A percentile compares a stretch with the other conserved stretches of the same genome.
These are phyloP conservation scores for Medicago arabica DNA, from an alignment of 306 rosid genomes.

Conservation along the genomic window DNA sequence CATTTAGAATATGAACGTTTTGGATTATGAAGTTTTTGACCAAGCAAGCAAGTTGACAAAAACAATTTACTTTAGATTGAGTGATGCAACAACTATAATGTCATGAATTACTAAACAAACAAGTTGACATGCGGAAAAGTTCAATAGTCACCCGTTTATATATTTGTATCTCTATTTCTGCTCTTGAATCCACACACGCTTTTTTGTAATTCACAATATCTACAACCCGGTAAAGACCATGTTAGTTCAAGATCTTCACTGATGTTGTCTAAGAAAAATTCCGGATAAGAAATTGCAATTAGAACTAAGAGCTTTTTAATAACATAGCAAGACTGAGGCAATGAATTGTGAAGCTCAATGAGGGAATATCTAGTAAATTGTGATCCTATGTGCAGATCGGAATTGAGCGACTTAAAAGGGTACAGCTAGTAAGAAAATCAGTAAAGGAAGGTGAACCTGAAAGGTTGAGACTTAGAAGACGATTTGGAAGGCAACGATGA, in stretches of 20 bases:
- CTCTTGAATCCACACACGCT: constrained; percentile 54
- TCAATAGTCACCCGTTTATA: constrained; percentile 50
- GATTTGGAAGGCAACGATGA: constrained; percentile 57
- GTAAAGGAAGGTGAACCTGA: constrained; percentile 61
- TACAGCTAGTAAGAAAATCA: constrained; percentile 43
- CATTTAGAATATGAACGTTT: not conserved
- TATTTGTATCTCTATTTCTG: constrained; percentile 40
- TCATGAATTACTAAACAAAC: constrained; percentile 1
- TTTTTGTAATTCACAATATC: constrained; percentile 55
- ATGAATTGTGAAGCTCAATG: constrained; percentile 43
- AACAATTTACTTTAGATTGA: not conserved
- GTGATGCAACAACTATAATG: not conserved
- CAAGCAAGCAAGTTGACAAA: constrained; percentile 21
- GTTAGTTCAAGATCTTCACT: constrained; percentile 51
- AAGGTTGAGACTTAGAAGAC: constrained; percentile 56
- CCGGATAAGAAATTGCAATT: constrained; percentile 33
- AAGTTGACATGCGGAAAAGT: constrained; percentile 1
- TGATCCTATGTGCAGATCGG: constrained; percentile 41
- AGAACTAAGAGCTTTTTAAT: constrained; percentile 49
- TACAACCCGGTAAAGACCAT: constrained; percentile 67
- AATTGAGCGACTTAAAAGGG: constrained; percentile 67
- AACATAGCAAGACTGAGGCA: constrained; percentile 52
- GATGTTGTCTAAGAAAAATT: constrained; percentile 19
- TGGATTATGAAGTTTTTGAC: constrained; percentile 8
- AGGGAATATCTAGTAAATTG: constrained; percentile 59